phyloP scores from a whole-genome alignment of 495 filamentous ascomycete species.

The Hypoxylon intermedium region DNA sequence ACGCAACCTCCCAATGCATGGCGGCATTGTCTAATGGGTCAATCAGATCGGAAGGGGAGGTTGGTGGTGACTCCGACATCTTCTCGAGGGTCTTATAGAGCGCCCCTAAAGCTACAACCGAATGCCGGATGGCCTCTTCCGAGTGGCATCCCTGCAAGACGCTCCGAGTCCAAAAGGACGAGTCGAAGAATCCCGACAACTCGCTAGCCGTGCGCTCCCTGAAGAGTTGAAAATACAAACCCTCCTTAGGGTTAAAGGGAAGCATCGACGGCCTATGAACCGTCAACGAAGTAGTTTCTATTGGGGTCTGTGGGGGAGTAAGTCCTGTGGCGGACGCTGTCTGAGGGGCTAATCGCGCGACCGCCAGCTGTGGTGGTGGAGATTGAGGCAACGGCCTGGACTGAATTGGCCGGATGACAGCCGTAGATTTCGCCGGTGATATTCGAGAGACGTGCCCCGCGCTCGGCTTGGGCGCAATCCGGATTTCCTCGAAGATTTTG shows the following conservation, averaged over 20 bases:
- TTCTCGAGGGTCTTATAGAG: conserved; percentile 67
- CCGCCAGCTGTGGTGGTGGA: conserved; percentile 1
- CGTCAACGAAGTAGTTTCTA: conserved; percentile 12
- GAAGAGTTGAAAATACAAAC: conserved; percentile 66
- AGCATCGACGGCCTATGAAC: conserved; percentile 48
- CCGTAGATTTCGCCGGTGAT: conserved; percentile 1
- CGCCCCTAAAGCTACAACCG: conserved; percentile 68
- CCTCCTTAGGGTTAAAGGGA: conserved; percentile 54
- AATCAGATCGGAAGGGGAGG: conserved; percentile 45
- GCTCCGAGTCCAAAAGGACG: conserved; percentile 65
- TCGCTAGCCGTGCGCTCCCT: conserved; percentile 62
- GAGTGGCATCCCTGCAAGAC: conserved; percentile 67
- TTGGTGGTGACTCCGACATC: conserved; percentile 55
- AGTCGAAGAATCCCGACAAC: conserved; percentile 68
- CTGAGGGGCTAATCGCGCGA: conserved; percentile 3
- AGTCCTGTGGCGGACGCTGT: background rate
- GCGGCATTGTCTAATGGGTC: conserved; percentile 44
- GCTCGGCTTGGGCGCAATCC: conserved; percentile 54
- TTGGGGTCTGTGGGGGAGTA: conserved; percentile 49
- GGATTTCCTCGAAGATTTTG: conserved; percentile 49
- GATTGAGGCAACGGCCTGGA: conserved; percentile 10
- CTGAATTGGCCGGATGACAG: conserved; percentile 3
- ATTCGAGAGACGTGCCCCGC: conserved; percentile 24
- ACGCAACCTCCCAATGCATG: conserved; percentile 54
- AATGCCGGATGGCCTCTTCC: conserved; percentile 69